phyloP scores from a whole-genome alignment of 257 asterid genomes.

The Solanum clarkiae region DNA sequence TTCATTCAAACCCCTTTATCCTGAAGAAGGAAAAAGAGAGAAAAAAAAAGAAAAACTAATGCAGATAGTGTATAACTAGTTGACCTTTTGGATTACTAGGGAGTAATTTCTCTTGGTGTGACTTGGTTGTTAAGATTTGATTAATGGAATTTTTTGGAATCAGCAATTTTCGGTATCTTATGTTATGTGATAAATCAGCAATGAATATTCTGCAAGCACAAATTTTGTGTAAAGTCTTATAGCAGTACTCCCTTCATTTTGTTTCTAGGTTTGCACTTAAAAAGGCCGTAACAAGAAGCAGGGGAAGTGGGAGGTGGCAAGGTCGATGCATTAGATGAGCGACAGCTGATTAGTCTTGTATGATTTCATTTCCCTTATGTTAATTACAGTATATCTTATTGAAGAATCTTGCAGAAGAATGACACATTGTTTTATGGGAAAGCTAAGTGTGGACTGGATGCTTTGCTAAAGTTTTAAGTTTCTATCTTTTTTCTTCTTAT shows the following conservation, averaged over 20 bases:
- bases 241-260: neutral
- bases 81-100: neutral
- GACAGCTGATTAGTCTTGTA: neutral
- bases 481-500: slow-evolving; percentile 22
- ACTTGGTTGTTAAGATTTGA: neutral
- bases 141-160: neutral
- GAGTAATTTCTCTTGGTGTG: neutral
- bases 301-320: neutral
- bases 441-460: neutral
- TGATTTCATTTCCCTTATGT: neutral
- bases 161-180: neutral
- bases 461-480: slow-evolving; percentile 4
- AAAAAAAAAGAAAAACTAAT: neutral
- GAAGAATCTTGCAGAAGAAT: neutral
- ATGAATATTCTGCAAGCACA: neutral
- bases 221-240: neutral
- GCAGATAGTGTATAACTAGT: neutral
- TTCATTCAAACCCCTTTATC: neutral
- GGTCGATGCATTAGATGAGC: neutral
- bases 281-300: neutral
- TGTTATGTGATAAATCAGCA: neutral
- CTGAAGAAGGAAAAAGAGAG: neutral
- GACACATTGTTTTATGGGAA: neutral
- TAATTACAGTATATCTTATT: neutral
- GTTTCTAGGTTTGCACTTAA: neutral